A percentile compares a stretch with the other conserved stretches of the same genome.
phyloP scores from a whole-genome alignment of 805 yeast genomes.

The Lachancea thermotolerans region DNA sequence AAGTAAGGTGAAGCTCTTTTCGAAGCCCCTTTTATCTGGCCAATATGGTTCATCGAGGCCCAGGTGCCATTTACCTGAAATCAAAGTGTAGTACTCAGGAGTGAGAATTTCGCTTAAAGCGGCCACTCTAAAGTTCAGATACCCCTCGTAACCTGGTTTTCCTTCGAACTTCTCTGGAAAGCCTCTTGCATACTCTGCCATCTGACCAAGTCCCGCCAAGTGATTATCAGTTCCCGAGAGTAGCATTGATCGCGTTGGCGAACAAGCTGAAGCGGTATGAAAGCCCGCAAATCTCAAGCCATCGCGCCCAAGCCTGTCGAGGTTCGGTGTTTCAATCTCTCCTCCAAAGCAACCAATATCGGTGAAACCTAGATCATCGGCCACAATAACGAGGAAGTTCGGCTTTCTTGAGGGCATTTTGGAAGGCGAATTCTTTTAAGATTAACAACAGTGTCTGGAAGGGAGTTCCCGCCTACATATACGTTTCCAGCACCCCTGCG shows the following conservation, averaged over 20 bases:
- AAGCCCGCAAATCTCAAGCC: conserved; percentile 51
- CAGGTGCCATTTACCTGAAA: conserved; percentile 58
- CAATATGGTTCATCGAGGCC: conserved; percentile 43
- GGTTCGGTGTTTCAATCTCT: conserved; percentile 50
- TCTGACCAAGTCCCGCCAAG: conserved; percentile 53
- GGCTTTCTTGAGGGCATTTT: conserved; percentile 27
- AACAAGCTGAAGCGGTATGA: conserved; percentile 59
- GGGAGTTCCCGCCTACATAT: no score
- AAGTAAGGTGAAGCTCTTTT: conserved; percentile 41
- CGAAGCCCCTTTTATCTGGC: conserved; percentile 46
- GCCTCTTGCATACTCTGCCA: conserved; percentile 41
- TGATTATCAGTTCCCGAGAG: conserved; percentile 58
- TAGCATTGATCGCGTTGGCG: conserved; percentile 58
- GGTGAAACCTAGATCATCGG: conserved; percentile 57
- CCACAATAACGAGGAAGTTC: conserved; percentile 49
- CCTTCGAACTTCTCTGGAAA: conserved; percentile 32
- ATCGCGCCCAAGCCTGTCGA: conserved; percentile 36
- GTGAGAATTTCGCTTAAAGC: conserved; percentile 46
- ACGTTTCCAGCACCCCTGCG: no score
- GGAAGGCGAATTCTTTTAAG: no score
- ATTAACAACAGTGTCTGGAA: no score
- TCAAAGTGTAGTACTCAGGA: conserved; percentile 42
- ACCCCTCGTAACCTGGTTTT: conserved; percentile 52
- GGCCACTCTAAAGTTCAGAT: conserved; percentile 44
- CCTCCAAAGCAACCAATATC: conserved; percentile 50